phyloP scores from a whole-genome alignment of 345 rosid species.

The Citrus mangshanensis region DNA sequence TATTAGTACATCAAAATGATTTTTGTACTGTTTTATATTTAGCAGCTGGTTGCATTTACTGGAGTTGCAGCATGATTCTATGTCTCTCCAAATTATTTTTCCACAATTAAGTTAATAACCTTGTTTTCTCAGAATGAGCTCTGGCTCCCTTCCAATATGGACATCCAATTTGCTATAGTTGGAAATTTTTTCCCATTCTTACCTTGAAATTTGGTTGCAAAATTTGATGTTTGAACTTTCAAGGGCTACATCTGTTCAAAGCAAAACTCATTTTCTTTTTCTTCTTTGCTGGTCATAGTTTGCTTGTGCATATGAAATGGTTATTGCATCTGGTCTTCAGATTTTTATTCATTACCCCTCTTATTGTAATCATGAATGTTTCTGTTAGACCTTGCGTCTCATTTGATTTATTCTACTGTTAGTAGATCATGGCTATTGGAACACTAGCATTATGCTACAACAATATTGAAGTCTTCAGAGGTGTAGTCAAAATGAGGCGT shows the following conservation, averaged over 20 bases:
- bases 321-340: background rate
- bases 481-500: conserved; percentile 93
- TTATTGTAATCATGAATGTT: background rate
- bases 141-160: background rate
- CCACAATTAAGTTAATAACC: background rate
- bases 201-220: background rate
- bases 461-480: conserved; percentile 90
- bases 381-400: conserved; percentile 1
- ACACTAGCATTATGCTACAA: conserved; percentile 88
- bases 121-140: background rate
- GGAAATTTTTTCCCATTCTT: background rate
- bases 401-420: conserved; percentile 31
- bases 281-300: background rate
- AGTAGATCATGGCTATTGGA: conserved; percentile 94
- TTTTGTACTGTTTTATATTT: background rate
- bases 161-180: background rate
- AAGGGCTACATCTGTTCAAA: background rate
- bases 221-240: background rate
- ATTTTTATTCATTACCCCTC: background rate
- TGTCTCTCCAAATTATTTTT: background rate
- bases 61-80: background rate
- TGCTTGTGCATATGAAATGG: background rate
- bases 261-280: background rate
- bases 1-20: background rate
- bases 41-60: background rate